Percentiles rank a stretch among this genome's conserved stretches.
Conservation (phyloP, 1,284 basidiomycete species). For the Fomitopsis schrenkii region DNA sequence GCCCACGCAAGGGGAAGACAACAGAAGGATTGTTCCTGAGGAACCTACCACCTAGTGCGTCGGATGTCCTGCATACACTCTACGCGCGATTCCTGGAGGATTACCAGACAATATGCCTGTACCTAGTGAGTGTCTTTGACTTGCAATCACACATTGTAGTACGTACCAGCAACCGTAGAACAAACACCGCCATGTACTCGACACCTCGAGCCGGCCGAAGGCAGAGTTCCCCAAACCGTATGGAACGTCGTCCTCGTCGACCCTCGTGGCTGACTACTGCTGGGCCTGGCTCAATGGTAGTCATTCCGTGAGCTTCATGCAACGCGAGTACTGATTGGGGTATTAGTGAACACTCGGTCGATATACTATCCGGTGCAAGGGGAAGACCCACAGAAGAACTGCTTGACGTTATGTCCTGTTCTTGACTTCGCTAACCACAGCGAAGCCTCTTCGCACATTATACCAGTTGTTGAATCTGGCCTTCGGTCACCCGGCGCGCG, state of each 20-base stretch:
- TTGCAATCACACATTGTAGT: not conserved
- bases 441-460: conserved; percentile 37
- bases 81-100: conserved; percentile 56
- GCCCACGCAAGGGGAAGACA: conserved; percentile 15
- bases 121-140: conserved; percentile 38
- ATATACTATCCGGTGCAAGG: conserved; percentile 71
- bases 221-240: not conserved
- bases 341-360: conserved; percentile 81
- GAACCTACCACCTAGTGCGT: conserved; percentile 48
- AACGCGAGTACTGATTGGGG: conserved; percentile 3
- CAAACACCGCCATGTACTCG: conserved; percentile 7
- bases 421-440: conserved; percentile 84
- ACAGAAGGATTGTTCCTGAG: conserved; percentile 29
- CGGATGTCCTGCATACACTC: conserved; percentile 43
- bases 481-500: conserved; percentile 30
- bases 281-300: conserved; percentile 89
- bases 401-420: conserved; percentile 81
- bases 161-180: conserved; percentile 2
- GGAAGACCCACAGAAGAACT: conserved; percentile 54
- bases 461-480: conserved; percentile 36
- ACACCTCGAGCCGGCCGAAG: conserved; percentile 10
- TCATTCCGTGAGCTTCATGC: conserved; percentile 8
- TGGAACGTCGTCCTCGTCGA: conserved; percentile 2
- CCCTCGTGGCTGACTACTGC: conserved; percentile 41
- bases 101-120: conserved; percentile 43